Evolutionary conservation across 176 grass and related monocot species (phyloP).

Genomic region (Miscanthus lutarioriparius): DNA sequence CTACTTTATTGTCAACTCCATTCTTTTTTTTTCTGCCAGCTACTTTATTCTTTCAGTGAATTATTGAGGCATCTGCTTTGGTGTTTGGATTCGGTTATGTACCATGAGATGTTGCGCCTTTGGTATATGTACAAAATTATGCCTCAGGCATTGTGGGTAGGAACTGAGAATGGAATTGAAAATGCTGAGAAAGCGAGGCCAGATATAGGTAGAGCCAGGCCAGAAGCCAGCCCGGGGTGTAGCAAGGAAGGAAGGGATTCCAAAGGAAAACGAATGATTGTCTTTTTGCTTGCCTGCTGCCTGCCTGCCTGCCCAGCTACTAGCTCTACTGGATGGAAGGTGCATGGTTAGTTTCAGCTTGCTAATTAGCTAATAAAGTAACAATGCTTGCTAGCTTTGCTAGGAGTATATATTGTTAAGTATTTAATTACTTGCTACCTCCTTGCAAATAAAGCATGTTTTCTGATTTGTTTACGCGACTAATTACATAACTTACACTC

Average conservation of each 20-base stretch:
- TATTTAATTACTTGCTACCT: neutral
- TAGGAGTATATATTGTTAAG: neutral
- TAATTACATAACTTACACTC: neutral
- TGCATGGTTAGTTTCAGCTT: conserved; percentile 2
- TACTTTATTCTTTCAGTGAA: too few species aligned
- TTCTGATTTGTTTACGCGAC: neutral
- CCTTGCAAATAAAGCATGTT: neutral
- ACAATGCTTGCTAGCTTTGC: neutral
- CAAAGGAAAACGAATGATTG: conserved; percentile 38
- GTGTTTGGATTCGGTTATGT: too few species aligned
- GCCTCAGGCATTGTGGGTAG: too few species aligned
- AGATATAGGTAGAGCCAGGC: neutral
- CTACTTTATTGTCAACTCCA: too few species aligned
- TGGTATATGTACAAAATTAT: too few species aligned
- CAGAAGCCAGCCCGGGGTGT: neutral
- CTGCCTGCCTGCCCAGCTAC: neutral
- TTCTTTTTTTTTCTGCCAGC: too few species aligned
- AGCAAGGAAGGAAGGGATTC: neutral
- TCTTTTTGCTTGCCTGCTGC: conserved; percentile 39
- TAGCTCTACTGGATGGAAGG: neutral
- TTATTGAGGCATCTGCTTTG: too few species aligned
- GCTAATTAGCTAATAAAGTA: neutral
- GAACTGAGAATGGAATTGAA: too few species aligned
- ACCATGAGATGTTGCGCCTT: too few species aligned
- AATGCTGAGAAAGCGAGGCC: neutral